Evolutionary conservation across 768 basidiomycete genomes (phyloP), one percentile per base, ranked within the genome.

Genomic region (Mycena albidolilacea): DNA sequence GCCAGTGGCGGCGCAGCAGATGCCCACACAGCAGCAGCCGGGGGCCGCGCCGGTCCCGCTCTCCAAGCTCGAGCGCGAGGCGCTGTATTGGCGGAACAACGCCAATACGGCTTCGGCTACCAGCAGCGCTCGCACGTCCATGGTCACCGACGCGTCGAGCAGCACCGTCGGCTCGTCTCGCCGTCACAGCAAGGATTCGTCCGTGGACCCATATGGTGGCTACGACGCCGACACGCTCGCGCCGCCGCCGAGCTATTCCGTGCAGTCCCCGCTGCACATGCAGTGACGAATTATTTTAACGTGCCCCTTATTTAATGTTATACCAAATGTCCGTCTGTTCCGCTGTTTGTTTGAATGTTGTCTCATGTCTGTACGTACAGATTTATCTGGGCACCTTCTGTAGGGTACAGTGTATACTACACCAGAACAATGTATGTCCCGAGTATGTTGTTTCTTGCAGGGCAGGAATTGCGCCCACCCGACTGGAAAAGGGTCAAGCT

Each of bases 11-110:
- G 30, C 30, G 7, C 21, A 30, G 21, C 30, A 10, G 30, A 11
- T 11, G 30, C 11, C 57, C 35, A 21, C n/a, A 21, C 50, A 7
- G 50, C 6, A n/a, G 50, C 50, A n/a, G 50, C 19, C 7, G 50
- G 37, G 10, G 39, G 10, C 38, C 10, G 19, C 52, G 19, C 52
- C 60, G 35, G 61, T 39, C 15, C 50, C 60, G 23, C 69, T 41
- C 19, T 64, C 69, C 19, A 70, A 70, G 48, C 54, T 70, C 12
- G 63, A 39, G 15, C 55, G 62, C 43, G 69, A 64, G 17, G 7
- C 23, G 12, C 11, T 57, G 62, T 7, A 35, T 8, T 19, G 35
- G 58, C 35, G 7, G 55, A 69, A 21, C 23, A 39, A 39, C 11
- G 44, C 67, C 30, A 30, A 30, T 17, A 38, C 54, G 14, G 23